Base-by-base conservation (phyloP, 768 basidiomycete species). In the Boletus bicolor region DNA sequence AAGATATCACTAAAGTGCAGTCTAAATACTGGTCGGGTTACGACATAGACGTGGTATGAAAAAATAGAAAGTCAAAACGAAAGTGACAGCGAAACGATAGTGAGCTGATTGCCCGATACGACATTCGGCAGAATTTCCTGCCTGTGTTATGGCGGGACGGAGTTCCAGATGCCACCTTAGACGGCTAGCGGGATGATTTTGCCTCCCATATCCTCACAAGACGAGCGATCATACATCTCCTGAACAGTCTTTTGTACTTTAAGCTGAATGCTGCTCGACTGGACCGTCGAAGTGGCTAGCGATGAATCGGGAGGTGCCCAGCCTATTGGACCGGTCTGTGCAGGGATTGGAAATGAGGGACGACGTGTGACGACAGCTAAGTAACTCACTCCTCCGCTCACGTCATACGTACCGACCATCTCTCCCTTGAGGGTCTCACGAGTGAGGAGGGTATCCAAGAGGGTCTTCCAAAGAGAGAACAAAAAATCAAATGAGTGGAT, bases 371-470 rank as follows among this genome's bases (percentile, higher is more conserved):
- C 3, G 11, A 12, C 8, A 35, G 8, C 1, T 5, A 9, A 35
- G 5, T 7, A 9, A 24, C 56, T 21, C 28, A 46, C 45, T 34
- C 0, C 37, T n/a, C 2, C 32, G 10, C 30, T 50, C 32, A 12
- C 4, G 14, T 42, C 2, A n/a, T n/a, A 15, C 19, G 37, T 44
- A 11, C 38, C 46, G 5, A 26, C 34, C 46, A 38, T 30, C n/a
- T 49, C 48, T 4, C n/a, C 12, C 55, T 28, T 56, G 36, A 56
- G 50, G 4, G 11, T 24, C 11, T 61, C 36, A 7, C 60, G 59
- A 8, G 59, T 43, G 5, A 61, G 48, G 4, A 61, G 54, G 44
- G 54, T 57, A 15, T 61, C 59, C 41, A 61, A 32, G 17, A 57
- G 36, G 4, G 48, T 49, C 48, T 49, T 26, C 10, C 35, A 24